phyloP scores from a whole-genome alignment of 805 yeast species.

The Cyberlindnera xylosilytica region DNA sequence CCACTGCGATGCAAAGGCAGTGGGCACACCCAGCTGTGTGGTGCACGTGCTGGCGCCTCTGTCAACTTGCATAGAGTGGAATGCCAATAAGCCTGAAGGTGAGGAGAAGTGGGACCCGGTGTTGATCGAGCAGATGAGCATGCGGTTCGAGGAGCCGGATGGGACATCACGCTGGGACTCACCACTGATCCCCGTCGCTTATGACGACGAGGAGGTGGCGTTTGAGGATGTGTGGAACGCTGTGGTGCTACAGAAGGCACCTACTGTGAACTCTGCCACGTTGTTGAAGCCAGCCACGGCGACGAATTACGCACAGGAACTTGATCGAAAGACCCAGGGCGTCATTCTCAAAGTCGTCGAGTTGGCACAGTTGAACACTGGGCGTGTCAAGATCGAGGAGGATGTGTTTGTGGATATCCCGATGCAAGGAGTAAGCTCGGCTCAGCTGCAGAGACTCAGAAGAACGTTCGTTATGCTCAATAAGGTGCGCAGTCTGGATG shows the following conservation, averaged over 20 bases:
- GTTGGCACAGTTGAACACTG: conserved; percentile 49
- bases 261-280: conserved; percentile 84
- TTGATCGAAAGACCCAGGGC: conserved; percentile 67
- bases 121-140: conserved; percentile 62
- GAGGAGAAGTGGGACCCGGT: conserved; percentile 59
- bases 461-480: conserved; percentile 82
- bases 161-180: conserved; percentile 88
- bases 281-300: conserved; percentile 75
- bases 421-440: conserved; percentile 52
- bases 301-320: conserved; percentile 69
- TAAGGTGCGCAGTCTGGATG: conserved; percentile 71
- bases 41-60: conserved; percentile 73
- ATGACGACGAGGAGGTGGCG: conserved; percentile 52
- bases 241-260: conserved; percentile 48
- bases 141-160: conserved; percentile 94
- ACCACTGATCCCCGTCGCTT: conserved; percentile 72
- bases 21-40: conserved; percentile 78
- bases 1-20: conserved; percentile 87
- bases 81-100: conserved; percentile 30
- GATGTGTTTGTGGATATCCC: conserved; percentile 61
- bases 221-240: conserved; percentile 66
- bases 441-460: conserved; percentile 80
- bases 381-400: conserved; percentile 38
- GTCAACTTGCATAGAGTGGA: conserved; percentile 63
- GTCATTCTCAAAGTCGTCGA: conserved; percentile 63